Conservation (phyloP, 306 rosid species). For the Alnus glutinosa region DNA sequence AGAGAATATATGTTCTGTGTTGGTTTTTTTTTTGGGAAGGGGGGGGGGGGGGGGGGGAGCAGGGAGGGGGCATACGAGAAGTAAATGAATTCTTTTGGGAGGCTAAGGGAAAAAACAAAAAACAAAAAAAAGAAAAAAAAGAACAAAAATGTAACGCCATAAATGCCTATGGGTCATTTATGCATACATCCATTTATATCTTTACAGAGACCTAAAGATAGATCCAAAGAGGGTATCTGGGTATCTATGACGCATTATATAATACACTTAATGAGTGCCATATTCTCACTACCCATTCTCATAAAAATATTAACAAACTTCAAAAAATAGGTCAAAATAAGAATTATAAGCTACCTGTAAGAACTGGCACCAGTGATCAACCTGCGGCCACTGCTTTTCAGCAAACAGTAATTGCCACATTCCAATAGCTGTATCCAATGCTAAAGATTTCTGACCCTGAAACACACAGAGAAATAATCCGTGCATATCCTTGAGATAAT, state of each 20-base stretch:
- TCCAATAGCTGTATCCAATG: slow-evolving; percentile 98
- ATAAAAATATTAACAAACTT: not conserved
- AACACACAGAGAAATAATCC: slow-evolving; percentile 16
- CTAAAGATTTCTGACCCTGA: slow-evolving; percentile 99
- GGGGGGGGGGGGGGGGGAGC: not conserved
- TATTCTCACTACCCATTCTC: not conserved
- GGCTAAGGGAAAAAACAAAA: too few species aligned
- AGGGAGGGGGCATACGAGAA: not conserved
- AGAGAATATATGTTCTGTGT: not conserved
- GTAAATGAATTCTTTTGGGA: not conserved
- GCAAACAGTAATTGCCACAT: slow-evolving; percentile 99
- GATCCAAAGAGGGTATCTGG: not conserved
- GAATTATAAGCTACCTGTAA: slow-evolving; percentile 62
- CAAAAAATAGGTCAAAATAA: not conserved
- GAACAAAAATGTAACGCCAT: not conserved
- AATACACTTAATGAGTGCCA: not conserved
- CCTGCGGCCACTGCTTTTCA: slow-evolving; percentile 95
- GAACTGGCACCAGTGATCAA: slow-evolving; percentile 98
- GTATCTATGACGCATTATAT: not conserved
- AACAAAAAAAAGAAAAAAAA: too few species aligned
- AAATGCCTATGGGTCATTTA: not conserved
- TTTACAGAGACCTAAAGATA: not conserved
- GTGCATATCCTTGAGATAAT: not conserved
- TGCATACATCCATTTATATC: not conserved
- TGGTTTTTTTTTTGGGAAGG: not conserved